Base-by-base conservation (phyloP, 805 yeast species). In the Schizosaccharomyces octosporus region DNA sequence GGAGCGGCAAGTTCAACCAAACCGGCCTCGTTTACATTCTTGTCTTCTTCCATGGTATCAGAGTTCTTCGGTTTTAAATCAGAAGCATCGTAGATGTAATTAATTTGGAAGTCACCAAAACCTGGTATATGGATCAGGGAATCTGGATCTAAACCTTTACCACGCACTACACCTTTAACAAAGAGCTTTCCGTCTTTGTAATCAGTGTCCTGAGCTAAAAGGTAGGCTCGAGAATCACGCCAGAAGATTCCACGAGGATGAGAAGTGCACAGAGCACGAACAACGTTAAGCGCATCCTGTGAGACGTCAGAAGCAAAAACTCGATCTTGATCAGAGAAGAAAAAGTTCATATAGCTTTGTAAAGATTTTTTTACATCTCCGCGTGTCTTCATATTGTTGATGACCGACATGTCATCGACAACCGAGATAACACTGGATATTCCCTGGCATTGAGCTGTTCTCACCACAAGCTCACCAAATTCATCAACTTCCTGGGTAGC, bases 361-460 rank as follows among this genome's bases (percentile, higher is more conserved):
- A 85, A 72, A 3, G 89, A 83, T 66, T 77, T 80, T 63, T 81
- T 74, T 15, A 81, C 78, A 68, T 85, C 94, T 63, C 76, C 71
- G 70, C 87, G 96, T 66, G 84, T 79, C 68, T 87, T 87, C 67
- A 79, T 81, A 71, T 84, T 84, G 66, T 81, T 85, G 0, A 81
- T 79, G 1, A 78, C 69, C 1, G 83, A 79, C 42, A 88, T 69
- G 67, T 87, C 87, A 6, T 93, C 81, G 32, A 89, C 79, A 11
- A 86, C 87, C 36, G 94, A 93, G 62, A 84, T 74, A 1, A 82
- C 82, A 3, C 87, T 80, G 0, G 95, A 83, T 15, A 89, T 84
- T 75, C 97, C 97, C 74, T 94, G 98, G 15, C 89, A 79, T 68
- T 86, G 87, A 43, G 89, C 78, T 1, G 95, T 86, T 72, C 97